Conservation (phyloP, 2,329 filamentous ascomycete species). For the Fusarium verticillioides region DNA sequence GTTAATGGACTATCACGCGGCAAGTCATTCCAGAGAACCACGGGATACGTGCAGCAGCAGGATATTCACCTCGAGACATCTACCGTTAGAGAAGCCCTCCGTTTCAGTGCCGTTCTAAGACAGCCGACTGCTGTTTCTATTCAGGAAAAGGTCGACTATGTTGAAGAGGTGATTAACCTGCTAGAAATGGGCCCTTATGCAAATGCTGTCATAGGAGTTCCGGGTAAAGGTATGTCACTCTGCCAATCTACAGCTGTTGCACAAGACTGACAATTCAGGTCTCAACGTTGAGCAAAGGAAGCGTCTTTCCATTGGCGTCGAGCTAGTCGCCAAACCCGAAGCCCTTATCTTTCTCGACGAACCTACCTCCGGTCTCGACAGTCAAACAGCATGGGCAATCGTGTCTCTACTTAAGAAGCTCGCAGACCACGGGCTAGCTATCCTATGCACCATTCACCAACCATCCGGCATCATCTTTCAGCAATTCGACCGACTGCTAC, state of each 20-base stretch:
- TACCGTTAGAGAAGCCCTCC: constrained; percentile 84
- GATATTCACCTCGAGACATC: constrained; percentile 83
- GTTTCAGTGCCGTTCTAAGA: constrained; percentile 82
- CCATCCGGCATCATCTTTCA: constrained; percentile 39
- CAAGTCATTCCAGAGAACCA: constrained; percentile 84
- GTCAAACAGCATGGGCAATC: constrained; percentile 69
- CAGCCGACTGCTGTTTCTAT: constrained; percentile 74
- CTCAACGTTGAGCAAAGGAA: constrained; percentile 69
- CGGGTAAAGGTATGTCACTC: constrained; percentile 55
- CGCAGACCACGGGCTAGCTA: constrained; percentile 58
- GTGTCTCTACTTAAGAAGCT: constrained; percentile 68
- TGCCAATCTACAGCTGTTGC: no score
- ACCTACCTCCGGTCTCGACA: constrained; percentile 67
- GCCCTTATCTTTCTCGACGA: constrained; percentile 69
- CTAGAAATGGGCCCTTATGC: constrained; percentile 71
- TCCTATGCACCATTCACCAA: constrained; percentile 46
- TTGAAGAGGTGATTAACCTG: constrained; percentile 77
- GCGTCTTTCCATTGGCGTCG: constrained; percentile 66
- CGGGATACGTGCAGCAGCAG: constrained; percentile 88
- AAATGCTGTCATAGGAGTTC: constrained; percentile 68
- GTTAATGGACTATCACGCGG: constrained; percentile 72
- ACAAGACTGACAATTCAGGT: constrained; percentile 27
- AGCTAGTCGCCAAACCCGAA: constrained; percentile 62
- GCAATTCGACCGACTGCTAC: constrained; percentile 66
- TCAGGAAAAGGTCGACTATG: constrained; percentile 81